phyloP scores from a whole-genome alignment of 345 rosid species.

The Luvunga scandens region DNA sequence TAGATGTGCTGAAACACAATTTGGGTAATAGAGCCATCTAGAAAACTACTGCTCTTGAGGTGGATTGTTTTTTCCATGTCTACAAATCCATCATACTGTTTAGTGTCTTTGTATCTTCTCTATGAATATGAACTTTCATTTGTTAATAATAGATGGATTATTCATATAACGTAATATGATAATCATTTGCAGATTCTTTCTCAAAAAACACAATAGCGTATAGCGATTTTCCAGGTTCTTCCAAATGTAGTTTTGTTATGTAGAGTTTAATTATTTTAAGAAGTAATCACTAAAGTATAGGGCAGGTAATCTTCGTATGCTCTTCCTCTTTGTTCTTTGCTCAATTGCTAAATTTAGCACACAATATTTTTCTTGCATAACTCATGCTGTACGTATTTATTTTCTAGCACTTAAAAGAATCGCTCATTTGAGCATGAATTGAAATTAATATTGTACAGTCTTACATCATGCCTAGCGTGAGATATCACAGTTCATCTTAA shows the following conservation, averaged over 20 bases:
- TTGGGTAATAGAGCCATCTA: not conserved
- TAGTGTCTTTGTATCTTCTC: not conserved
- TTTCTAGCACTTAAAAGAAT: conserved; percentile 30
- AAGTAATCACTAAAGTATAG: not conserved
- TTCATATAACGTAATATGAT: not conserved
- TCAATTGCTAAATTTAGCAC: not conserved
- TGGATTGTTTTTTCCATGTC: not conserved
- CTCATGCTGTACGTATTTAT: not conserved
- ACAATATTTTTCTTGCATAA: not conserved
- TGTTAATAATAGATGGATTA: not conserved
- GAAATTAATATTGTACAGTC: conserved; percentile 17
- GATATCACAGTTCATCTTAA: not conserved
- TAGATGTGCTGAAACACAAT: not conserved
- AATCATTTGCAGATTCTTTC: not conserved
- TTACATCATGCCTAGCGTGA: conserved; percentile 12
- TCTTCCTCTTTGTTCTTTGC: not conserved
- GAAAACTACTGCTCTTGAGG: not conserved
- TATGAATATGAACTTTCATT: not conserved
- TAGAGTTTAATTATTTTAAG: no score
- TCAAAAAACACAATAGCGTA: not conserved
- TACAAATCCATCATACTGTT: not conserved
- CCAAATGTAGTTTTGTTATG: not conserved
- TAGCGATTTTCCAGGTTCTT: not conserved
- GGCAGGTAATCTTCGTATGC: not conserved
- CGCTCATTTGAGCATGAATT: conserved; percentile 49